These are phyloP conservation scores for Penicillium macrosclerotiorum DNA, from an alignment of 495 filamentous ascomycete species.

Conservation along the genomic window DNA sequence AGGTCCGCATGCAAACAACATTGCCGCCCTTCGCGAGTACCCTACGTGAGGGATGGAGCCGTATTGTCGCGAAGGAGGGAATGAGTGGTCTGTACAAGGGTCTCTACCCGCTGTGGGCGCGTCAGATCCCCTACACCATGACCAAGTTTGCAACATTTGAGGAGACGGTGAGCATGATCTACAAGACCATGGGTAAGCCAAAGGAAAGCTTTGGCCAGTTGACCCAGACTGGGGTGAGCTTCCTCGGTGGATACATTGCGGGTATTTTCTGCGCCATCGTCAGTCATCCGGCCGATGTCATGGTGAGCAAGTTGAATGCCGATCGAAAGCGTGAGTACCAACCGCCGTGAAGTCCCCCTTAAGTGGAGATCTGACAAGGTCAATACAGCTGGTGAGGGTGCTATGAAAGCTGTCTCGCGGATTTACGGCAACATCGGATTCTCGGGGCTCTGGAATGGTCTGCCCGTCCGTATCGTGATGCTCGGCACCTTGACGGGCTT, in stretches of 20 bases:
- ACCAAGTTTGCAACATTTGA: conserved; percentile 76
- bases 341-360: not conserved
- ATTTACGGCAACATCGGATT: conserved; percentile 77
- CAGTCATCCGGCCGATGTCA: conserved; percentile 66
- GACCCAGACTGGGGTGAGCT: conserved; percentile 67
- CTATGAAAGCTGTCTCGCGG: conserved; percentile 57
- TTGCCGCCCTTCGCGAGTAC: conserved; percentile 62
- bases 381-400: conserved; percentile 58
- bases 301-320: conserved; percentile 70
- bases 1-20: conserved; percentile 72
- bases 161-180: conserved; percentile 63
- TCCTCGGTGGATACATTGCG: conserved; percentile 70
- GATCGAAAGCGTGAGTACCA: conserved; percentile 55
- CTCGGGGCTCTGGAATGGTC: conserved; percentile 66
- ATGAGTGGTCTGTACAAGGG: conserved; percentile 64
- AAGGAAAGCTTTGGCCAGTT: conserved; percentile 62
- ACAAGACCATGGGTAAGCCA: conserved; percentile 59
- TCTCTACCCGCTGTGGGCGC: conserved; percentile 65
- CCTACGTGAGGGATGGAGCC: conserved; percentile 61
- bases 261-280: conserved; percentile 68
- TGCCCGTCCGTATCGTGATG: conserved; percentile 65
- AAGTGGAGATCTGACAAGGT: not conserved
- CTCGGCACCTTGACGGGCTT: conserved; percentile 66
- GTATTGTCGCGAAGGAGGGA: conserved; percentile 59
- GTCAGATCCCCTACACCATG: conserved; percentile 76